Conservation (phyloP, 805 yeast genomes). For the Candida ovalis region DNA sequence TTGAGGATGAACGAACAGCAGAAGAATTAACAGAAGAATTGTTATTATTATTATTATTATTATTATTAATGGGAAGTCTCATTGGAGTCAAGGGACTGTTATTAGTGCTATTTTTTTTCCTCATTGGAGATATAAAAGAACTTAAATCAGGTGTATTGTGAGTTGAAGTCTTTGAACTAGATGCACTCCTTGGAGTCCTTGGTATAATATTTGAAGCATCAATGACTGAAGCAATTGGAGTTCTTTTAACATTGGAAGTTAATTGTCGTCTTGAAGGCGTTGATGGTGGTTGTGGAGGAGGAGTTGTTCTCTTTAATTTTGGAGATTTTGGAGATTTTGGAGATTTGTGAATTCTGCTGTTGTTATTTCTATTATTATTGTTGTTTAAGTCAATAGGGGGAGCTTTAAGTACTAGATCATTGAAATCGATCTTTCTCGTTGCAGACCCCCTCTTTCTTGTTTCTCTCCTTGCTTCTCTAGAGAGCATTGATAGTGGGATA, state of each 20-base stretch:
- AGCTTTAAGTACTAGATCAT: slow-evolving; percentile 23
- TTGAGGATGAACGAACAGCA: too few species aligned
- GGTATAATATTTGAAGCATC: neutral
- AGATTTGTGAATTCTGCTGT: neutral
- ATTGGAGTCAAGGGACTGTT: neutral
- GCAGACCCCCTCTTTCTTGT: slow-evolving; percentile 31
- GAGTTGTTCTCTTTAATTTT: neutral
- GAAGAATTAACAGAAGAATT: too few species aligned
- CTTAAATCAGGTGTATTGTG: slow-evolving; percentile 16
- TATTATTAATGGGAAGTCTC: too few species aligned
- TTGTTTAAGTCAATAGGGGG: slow-evolving; percentile 5
- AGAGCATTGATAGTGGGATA: slow-evolving; percentile 11
- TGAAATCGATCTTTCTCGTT: slow-evolving; percentile 22
- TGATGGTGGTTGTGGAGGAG: neutral
- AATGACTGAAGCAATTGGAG: neutral
- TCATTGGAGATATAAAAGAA: slow-evolving; percentile 17
- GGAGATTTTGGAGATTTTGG: slow-evolving; percentile 1
- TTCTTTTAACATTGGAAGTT: slow-evolving; percentile 2
- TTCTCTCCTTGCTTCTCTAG: slow-evolving; percentile 28
- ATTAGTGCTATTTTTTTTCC: neutral
- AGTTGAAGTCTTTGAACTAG: neutral
- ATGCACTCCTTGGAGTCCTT: neutral
- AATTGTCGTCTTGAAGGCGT: neutral
- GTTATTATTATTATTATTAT: too few species aligned
- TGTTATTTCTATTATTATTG: neutral